Percentiles rank a stretch among this genome's conserved stretches.
Evolutionary conservation across 352 stramenopile species (phyloP).

Genomic region (Plasmopara viticola): DNA sequence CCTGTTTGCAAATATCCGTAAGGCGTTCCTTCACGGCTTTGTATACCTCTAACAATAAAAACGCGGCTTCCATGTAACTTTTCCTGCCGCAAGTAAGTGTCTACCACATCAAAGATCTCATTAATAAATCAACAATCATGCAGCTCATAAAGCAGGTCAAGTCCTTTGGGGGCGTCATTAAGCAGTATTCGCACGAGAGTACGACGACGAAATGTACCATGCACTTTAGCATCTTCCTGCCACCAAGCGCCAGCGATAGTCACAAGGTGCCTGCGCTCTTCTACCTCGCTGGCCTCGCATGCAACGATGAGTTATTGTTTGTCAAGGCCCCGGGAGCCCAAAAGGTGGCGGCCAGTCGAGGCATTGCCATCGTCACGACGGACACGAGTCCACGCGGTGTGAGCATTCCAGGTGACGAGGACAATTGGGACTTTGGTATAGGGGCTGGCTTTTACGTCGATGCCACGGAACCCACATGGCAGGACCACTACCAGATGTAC

Average conservation of each 20-base stretch:
- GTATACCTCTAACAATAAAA: no score
- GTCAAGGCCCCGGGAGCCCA: constrained; percentile 92
- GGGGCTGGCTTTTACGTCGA: constrained; percentile 97
- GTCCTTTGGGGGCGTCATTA: constrained; percentile 72
- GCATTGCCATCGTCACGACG: constrained; percentile 92
- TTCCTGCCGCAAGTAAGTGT: no score
- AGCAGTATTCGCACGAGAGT: constrained; percentile 84
- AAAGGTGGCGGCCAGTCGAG: constrained; percentile 80
- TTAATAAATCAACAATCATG: constrained; percentile 29
- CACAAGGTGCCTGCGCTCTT: constrained; percentile 87
- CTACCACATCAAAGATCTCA: no score
- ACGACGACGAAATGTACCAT: constrained; percentile 79
- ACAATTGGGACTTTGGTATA: constrained; percentile 95
- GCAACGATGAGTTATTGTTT: constrained; percentile 94
- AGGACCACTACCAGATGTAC: constrained; percentile 96
- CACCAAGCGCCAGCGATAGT: constrained; percentile 47
- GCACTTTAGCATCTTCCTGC: constrained; percentile 90
- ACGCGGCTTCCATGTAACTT: no score
- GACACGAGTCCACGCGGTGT: constrained; percentile 94
- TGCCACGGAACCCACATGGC: constrained; percentile 91
- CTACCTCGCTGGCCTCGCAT: constrained; percentile 96
- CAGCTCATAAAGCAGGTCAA: constrained; percentile 72
- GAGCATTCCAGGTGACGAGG: constrained; percentile 89
- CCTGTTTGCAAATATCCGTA: no score
- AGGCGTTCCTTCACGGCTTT: no score